These are phyloP conservation scores for Pisolithus sp. DNA, from an alignment of 768 basidiomycete species.

Conservation along the genomic window DNA sequence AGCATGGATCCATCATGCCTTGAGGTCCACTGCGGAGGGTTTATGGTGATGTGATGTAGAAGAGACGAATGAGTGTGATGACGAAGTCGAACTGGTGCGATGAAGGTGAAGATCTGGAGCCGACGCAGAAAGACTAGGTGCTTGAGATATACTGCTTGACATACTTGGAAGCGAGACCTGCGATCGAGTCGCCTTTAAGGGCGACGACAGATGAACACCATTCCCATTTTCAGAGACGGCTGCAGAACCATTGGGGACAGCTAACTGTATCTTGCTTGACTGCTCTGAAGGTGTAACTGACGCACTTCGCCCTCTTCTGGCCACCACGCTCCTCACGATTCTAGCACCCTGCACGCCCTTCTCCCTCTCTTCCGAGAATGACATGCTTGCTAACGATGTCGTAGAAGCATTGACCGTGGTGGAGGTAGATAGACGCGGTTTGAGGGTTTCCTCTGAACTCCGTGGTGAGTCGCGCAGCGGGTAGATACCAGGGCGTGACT, in stretches of 20 bases:
- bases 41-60: constrained; percentile 8
- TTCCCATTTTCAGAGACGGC: constrained; percentile 18
- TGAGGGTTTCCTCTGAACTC: constrained; percentile 63
- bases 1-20: constrained; percentile 14
- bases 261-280: constrained; percentile 9
- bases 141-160: constrained; percentile 5
- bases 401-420: constrained; percentile 42
- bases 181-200: constrained; percentile 13
- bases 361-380: constrained; percentile 13
- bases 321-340: constrained; percentile 51
- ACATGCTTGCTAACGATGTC: constrained; percentile 37
- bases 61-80: constrained; percentile 4
- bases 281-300: constrained; percentile 29
- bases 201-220: constrained; percentile 15
- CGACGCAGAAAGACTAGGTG: constrained; percentile 18
- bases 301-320: constrained; percentile 37
- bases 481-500: constrained; percentile 29
- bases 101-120: constrained; percentile 18
- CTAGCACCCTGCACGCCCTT: constrained; percentile 35
- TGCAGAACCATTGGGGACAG: constrained; percentile 8
- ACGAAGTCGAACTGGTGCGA: constrained; percentile 6
- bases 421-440: constrained; percentile 34
- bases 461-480: constrained; percentile 31
- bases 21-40: constrained; percentile 15
- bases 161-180: constrained; percentile 7